Base-by-base conservation (phyloP, 257 asterid genomes). In the Linderniella brevidens region DNA sequence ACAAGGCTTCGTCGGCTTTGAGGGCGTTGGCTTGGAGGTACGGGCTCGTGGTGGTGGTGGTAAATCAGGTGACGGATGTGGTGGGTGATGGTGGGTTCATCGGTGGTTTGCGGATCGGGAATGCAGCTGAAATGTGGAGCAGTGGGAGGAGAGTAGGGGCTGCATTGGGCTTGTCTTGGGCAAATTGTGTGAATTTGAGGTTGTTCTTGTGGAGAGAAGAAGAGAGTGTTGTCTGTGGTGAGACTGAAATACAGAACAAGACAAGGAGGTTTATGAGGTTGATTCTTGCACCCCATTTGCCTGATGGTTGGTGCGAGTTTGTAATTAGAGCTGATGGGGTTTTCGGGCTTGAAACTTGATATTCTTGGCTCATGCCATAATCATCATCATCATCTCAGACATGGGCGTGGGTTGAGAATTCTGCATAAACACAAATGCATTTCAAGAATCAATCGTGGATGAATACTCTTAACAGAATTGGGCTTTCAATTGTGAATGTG, bases 91-190 rank as follows among this genome's bases (percentile, higher is more conserved):
- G 32, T 25, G 76, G 66, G 8, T 63, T 68, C 36, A 58, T 81
- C 3, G 73, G 62, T 43, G 66, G 60, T 19, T 44, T 64, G 9
- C 72, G 93, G 64, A 66, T 78, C 43, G 94, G 93, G 68, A 78
- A 84, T 64, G 57, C 63, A 0, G 60, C 48, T 13, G 66, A 47
- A 11, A 53, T 74, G 63, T 71, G 64, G 55, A 61, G 95, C 10
- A 84, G 94, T 0, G 88, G 92, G 54, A 68, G 96, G 67, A 77
- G 68, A 68, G 92, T 88, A 8, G 58, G 64, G 25, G 80, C 93
- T 12, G 94, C 95, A 0, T 66, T 84, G 68, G 93, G 96, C 35
- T 55, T 88, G 65, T 74, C 96, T 9, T 88, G 98, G 96, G 92
- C 98, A 7, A 77, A 88, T 64, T 88, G 98, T 59, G 86, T 85